Percentiles rank a stretch among this genome's conserved stretches.
Evolutionary conservation across 768 basidiomycete genomes (phyloP).

Genomic region (Tricholoma sp.): DNA sequence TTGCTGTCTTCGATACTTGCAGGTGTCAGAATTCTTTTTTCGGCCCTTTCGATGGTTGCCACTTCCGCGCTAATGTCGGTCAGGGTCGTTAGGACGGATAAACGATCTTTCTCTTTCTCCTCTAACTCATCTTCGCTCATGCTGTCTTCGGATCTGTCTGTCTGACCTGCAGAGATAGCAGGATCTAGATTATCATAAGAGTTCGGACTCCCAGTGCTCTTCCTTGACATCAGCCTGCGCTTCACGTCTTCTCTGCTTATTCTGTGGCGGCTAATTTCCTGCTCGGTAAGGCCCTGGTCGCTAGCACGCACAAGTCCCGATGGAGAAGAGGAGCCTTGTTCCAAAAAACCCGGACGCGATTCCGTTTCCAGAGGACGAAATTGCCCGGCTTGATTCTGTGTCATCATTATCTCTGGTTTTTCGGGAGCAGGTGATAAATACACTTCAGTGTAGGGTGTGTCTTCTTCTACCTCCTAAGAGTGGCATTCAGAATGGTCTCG

Average conservation of each 20-base stretch:
- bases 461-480: neutral
- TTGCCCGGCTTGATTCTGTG: neutral
- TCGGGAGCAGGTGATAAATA: neutral
- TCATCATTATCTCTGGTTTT: neutral
- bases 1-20: slow-evolving; percentile 16
- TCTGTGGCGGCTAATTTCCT: slow-evolving; percentile 22
- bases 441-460: neutral
- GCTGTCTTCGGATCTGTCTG: neutral
- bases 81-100: slow-evolving; percentile 33
- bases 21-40: slow-evolving; percentile 30
- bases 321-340: neutral
- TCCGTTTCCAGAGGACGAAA: neutral
- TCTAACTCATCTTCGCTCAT: slow-evolving; percentile 7
- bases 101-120: slow-evolving; percentile 33
- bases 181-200: slow-evolving; percentile 21
- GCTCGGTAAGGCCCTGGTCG: neutral
- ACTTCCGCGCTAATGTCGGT: slow-evolving; percentile 45
- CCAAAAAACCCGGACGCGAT: neutral
- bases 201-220: slow-evolving; percentile 34
- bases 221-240: slow-evolving; percentile 38
- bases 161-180: neutral
- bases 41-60: slow-evolving; percentile 44
- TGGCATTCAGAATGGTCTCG: neutral
- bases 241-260: slow-evolving; percentile 54
- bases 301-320: neutral